Percentiles rank a stretch among this genome's conserved stretches.
Evolutionary conservation across 306 rosid species (phyloP).

Genomic region (Ceratonia siliqua): DNA sequence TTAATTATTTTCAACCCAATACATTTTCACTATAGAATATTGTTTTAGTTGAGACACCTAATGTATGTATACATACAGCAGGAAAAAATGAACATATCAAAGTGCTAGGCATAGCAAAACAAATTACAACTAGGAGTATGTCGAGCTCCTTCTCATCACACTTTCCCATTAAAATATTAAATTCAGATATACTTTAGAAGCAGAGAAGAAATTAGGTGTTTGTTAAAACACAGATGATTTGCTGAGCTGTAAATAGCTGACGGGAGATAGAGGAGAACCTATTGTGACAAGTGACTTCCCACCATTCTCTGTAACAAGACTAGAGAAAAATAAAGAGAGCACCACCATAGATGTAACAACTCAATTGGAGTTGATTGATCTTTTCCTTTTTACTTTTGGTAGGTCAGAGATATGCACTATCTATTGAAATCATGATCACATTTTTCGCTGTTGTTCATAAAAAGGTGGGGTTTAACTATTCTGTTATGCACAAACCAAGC

Average conservation of each 20-base stretch:
- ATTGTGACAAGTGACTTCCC: neutral
- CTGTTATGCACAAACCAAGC: neutral
- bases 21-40: neutral
- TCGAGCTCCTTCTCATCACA: neutral
- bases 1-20: neutral
- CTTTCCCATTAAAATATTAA: neutral
- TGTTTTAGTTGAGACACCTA: constrained; percentile 22
- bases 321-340: neutral
- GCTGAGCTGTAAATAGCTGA: neutral
- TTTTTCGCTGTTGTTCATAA: neutral
- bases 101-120: neutral
- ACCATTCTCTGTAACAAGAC: neutral
- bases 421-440: neutral
- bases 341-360: neutral
- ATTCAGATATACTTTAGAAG: neutral
- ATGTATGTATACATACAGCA: neutral
- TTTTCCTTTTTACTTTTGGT: neutral
- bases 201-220: neutral
- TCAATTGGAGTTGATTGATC: neutral
- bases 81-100: neutral
- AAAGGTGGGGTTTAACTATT: neutral
- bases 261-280: neutral
- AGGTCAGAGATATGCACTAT: neutral
- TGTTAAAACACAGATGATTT: neutral
- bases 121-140: neutral